These are phyloP conservation scores for Colletotrichum navitas DNA, from an alignment of 2,329 filamentous ascomycete species.

Conservation along the genomic window DNA sequence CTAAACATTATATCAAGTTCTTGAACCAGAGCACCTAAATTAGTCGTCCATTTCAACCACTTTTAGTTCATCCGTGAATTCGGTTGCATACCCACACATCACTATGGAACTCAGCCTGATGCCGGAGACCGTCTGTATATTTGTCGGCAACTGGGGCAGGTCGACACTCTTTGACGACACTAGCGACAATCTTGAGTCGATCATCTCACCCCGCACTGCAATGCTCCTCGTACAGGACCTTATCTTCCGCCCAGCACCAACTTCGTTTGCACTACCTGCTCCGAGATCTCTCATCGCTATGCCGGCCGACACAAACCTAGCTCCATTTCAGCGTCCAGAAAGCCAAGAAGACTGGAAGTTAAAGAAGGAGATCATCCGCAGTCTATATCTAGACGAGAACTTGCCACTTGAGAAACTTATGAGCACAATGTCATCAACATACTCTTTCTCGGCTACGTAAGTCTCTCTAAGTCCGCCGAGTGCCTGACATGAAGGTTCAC, in stretches of 20 bases:
- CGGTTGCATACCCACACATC: background rate
- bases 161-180: background rate
- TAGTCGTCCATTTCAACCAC: background rate
- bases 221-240: background rate
- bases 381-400: background rate
- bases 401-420: background rate
- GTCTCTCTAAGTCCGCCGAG: background rate
- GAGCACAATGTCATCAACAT: background rate
- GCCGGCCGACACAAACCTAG: background rate
- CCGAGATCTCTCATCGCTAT: accelerated
- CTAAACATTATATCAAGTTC: background rate
- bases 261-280: background rate
- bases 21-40: background rate
- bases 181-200: background rate
- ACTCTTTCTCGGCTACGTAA: conserved; percentile 16
- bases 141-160: background rate
- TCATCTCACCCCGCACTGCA: background rate
- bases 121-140: background rate
- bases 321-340: background rate
- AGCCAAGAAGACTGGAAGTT: background rate
- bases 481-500: background rate
- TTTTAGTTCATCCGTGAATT: background rate
- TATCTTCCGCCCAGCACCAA: background rate
- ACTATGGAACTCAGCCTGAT: background rate
- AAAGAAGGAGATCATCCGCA: background rate